These are phyloP conservation scores for Microdochium paspali DNA, from an alignment of 2,329 filamentous ascomycete genomes.

Conservation along the genomic window DNA sequence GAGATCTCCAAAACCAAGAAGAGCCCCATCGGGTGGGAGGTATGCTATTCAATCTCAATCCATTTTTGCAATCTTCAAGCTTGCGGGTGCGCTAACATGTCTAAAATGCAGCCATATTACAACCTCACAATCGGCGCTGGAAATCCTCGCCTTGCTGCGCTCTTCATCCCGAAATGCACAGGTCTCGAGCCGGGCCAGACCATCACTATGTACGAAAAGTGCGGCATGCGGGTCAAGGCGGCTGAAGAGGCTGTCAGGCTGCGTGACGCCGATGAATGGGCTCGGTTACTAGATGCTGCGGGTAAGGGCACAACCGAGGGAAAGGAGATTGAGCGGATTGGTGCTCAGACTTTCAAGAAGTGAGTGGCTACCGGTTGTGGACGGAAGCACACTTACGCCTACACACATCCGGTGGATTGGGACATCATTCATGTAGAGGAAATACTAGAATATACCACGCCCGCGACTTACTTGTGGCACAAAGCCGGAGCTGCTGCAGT, in stretches of 20 bases:
- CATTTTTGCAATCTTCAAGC: not conserved
- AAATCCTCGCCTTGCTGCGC: slow-evolving; percentile 74
- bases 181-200: slow-evolving; percentile 57
- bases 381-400: no score
- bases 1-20: slow-evolving; percentile 71
- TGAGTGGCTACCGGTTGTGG: no score
- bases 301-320: slow-evolving; percentile 56
- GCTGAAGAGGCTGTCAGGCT: slow-evolving; percentile 82
- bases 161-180: slow-evolving; percentile 84
- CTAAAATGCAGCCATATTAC: slow-evolving; percentile 63
- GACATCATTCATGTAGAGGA: no score
- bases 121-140: slow-evolving; percentile 82
- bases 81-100: no score
- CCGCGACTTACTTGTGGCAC: no score
- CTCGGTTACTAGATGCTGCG: slow-evolving; percentile 64
- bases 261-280: slow-evolving; percentile 70
- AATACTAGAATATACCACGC: no score
- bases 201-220: slow-evolving; percentile 93
- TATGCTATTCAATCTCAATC: slow-evolving; percentile 34
- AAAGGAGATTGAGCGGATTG: slow-evolving; percentile 74
- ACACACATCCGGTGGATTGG: no score
- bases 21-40: slow-evolving; percentile 94
- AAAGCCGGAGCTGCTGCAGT: no score
- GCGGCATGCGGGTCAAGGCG: slow-evolving; percentile 78
- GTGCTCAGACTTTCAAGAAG: slow-evolving; percentile 47